phyloP scores from a whole-genome alignment of 2,329 filamentous ascomycete species.

The Ophiostoma pallidulum region DNA sequence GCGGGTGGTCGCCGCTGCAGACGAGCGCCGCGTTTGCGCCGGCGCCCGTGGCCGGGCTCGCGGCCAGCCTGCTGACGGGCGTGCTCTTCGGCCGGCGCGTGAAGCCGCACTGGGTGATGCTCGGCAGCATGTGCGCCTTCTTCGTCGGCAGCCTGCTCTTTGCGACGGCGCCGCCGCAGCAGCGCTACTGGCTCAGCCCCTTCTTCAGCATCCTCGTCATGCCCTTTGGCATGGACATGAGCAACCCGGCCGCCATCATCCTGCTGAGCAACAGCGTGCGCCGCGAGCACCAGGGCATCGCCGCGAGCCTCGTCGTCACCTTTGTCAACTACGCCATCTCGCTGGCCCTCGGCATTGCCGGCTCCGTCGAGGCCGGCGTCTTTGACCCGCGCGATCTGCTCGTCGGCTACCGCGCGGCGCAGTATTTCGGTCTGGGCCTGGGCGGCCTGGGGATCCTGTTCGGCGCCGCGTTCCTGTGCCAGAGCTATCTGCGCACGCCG shows the following conservation, averaged over 20 bases:
- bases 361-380: slow-evolving; percentile 43
- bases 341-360: slow-evolving; percentile 55
- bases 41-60: no score
- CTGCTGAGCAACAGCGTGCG: slow-evolving; percentile 45
- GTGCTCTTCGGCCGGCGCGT: slow-evolving; percentile 26
- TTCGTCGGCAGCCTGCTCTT: slow-evolving; percentile 32
- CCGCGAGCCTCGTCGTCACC: slow-evolving; percentile 47
- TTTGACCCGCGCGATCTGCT: slow-evolving; percentile 19
- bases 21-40: slow-evolving; percentile 29
- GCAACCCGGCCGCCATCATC: slow-evolving; percentile 51
- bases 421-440: slow-evolving; percentile 32
- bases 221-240: slow-evolving; percentile 57
- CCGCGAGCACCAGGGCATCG: slow-evolving; percentile 37
- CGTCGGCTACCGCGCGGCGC: slow-evolving; percentile 27
- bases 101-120: slow-evolving; percentile 31
- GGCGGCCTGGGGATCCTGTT: slow-evolving; percentile 25
- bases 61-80: slow-evolving; percentile 34
- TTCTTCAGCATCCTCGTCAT: slow-evolving; percentile 50
- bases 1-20: slow-evolving; percentile 31
- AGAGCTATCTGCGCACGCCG: neutral
- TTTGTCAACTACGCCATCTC: slow-evolving; percentile 61
- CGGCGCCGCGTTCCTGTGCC: slow-evolving; percentile 6
- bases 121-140: slow-evolving; percentile 33
- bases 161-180: slow-evolving; percentile 38
- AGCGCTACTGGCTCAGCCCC: slow-evolving; percentile 55